A percentile compares a stretch with the other conserved stretches of the same genome.
Conservation (phyloP, 305 asterid species). For the Solanum aculeatissimum region DNA sequence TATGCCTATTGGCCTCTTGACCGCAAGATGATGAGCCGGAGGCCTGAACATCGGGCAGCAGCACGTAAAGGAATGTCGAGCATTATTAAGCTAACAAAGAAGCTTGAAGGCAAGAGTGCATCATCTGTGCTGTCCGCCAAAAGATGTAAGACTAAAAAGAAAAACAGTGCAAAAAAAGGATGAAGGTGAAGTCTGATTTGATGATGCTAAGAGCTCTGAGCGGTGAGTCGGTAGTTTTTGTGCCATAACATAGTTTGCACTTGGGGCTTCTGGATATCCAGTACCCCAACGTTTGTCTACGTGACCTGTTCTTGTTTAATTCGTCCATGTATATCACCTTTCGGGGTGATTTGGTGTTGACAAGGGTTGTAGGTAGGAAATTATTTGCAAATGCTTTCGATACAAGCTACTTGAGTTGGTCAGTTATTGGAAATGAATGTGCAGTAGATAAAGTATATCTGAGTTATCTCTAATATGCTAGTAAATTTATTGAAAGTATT, state of each 20-base stretch:
- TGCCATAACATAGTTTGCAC: neutral
- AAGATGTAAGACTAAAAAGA: conserved; percentile 19
- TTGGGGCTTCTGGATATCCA: neutral
- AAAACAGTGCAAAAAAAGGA: neutral
- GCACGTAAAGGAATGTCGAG: conserved; percentile 90
- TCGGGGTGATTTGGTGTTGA: neutral
- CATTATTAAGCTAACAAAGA: conserved; percentile 72
- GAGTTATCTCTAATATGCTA: neutral
- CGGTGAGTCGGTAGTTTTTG: neutral
- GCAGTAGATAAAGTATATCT: neutral
- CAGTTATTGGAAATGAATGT: neutral
- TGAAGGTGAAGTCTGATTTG: neutral
- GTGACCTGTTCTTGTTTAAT: neutral
- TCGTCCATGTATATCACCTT: neutral
- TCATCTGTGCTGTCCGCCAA: conserved; percentile 49
- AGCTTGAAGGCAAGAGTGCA: conserved; percentile 76
- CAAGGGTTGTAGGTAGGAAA: neutral
- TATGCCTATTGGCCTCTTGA: conserved; percentile 99
- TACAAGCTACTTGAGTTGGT: neutral
- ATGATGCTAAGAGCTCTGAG: neutral
- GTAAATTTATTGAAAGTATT: neutral
- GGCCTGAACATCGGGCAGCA: conserved; percentile 82
- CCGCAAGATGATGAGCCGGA: conserved; percentile 85
- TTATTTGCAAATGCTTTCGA: neutral
- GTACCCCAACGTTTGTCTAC: neutral